Conservation (phyloP, 768 basidiomycete genomes). For the Russula brevipes region DNA sequence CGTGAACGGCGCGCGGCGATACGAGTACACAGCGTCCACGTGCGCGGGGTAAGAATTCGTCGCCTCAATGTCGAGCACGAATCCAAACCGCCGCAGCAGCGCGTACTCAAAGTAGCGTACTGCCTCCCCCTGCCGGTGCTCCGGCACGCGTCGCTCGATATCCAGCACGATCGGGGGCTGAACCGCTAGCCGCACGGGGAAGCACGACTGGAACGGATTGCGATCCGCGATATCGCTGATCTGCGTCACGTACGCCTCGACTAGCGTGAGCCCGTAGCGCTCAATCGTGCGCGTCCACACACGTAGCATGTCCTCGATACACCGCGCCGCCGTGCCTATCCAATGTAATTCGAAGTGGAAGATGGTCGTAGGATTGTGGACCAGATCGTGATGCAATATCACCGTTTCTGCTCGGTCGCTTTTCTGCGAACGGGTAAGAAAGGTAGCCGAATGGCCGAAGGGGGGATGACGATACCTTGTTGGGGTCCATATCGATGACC, state of each 20-base stretch:
- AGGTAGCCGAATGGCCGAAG: too few relatives aligned
- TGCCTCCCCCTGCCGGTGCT: constrained; percentile 49
- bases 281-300: constrained; percentile 81
- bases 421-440: constrained; percentile 41
- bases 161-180: constrained; percentile 69
- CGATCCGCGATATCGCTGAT: constrained; percentile 80
- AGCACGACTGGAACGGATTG: constrained; percentile 90
- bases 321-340: constrained; percentile 90
- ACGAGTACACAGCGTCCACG: constrained; percentile 84
- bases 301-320: constrained; percentile 82
- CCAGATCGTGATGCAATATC: constrained; percentile 87
- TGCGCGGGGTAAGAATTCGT: constrained; percentile 69
- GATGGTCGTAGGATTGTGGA: constrained; percentile 90
- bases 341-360: constrained; percentile 98
- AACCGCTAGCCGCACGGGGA: constrained; percentile 71
- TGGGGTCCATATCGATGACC: constrained; percentile 81
- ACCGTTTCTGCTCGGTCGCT: constrained; percentile 87
- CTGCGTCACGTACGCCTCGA: constrained; percentile 90
- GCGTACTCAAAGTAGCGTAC: constrained; percentile 78
- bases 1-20: constrained; percentile 69
- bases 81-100: constrained; percentile 69
- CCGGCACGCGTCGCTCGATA: constrained; percentile 60
- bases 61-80: constrained; percentile 81
- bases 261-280: constrained; percentile 82
- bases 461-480: constrained; percentile 45